A percentile compares a stretch with the other conserved stretches of the same genome.
Evolutionary conservation across 2,329 filamentous ascomycete genomes (phyloP).

Genomic region (Aspergillus sp.): DNA sequence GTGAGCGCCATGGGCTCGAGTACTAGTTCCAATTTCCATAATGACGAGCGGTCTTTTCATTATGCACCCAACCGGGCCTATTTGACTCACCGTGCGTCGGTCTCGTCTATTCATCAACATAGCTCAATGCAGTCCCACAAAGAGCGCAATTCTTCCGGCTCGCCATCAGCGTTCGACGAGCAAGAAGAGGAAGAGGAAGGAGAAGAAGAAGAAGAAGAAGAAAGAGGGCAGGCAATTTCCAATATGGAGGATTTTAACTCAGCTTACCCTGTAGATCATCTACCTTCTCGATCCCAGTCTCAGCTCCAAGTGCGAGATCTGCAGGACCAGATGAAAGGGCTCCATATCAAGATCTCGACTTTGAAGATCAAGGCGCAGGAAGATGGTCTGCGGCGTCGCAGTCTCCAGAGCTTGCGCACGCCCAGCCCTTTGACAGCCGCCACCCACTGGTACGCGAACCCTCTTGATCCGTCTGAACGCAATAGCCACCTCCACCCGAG

Average conservation of each 20-base stretch:
- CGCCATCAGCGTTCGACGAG: constrained; percentile 29
- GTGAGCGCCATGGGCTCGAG: constrained; percentile 57
- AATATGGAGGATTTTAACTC: constrained; percentile 37
- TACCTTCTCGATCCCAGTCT: constrained; percentile 66
- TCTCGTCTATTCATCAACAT: constrained; percentile 39
- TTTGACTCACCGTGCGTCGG: constrained; percentile 34
- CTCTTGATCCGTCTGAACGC: constrained; percentile 36
- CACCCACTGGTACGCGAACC: constrained; percentile 55
- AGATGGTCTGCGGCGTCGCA: constrained; percentile 75
- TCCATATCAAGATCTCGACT: constrained; percentile 81
- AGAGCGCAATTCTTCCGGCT: constrained; percentile 21
- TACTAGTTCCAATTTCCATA: constrained; percentile 30
- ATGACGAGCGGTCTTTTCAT: constrained; percentile 34
- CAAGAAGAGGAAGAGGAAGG: constrained; percentile 26
- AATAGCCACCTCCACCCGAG: constrained; percentile 36
- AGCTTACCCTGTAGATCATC: constrained; percentile 39
- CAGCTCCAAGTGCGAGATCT: constrained; percentile 72
- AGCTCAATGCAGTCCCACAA: constrained; percentile 7
- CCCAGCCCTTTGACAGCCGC: constrained; percentile 79
- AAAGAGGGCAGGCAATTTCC: constrained; percentile 26
- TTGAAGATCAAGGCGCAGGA: constrained; percentile 76
- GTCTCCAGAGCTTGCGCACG: constrained; percentile 71
- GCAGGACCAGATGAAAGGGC: constrained; percentile 79
- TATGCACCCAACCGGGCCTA: constrained; percentile 33
- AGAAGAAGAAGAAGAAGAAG: constrained; percentile 24